phyloP scores from a whole-genome alignment of 805 yeast genomes.

The Priceomyces melissophilus region DNA sequence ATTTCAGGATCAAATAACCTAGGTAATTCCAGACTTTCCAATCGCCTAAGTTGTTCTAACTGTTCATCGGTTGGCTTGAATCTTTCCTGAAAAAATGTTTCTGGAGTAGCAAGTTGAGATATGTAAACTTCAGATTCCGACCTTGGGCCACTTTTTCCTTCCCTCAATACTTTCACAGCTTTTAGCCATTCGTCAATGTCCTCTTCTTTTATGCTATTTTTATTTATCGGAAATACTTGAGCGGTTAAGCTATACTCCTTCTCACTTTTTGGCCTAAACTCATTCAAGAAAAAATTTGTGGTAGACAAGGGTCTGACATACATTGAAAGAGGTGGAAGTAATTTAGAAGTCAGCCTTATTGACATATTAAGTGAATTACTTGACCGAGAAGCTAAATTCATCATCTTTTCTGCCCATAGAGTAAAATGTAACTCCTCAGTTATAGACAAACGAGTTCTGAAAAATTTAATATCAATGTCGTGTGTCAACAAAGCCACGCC shows the following conservation, averaged over 20 bases:
- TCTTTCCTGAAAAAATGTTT: conserved; percentile 28
- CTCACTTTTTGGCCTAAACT: conserved; percentile 1
- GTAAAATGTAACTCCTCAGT: neutral
- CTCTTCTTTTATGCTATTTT: conserved; percentile 32
- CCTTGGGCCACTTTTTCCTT: conserved; percentile 29
- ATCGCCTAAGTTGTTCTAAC: conserved; percentile 48
- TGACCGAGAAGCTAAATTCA: neutral
- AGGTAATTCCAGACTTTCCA: conserved; percentile 57
- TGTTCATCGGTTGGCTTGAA: conserved; percentile 68
- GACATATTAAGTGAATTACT: neutral
- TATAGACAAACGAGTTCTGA: neutral
- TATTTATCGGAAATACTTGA: conserved; percentile 36
- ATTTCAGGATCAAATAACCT: conserved; percentile 63
- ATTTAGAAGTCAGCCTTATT: neutral
- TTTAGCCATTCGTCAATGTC: conserved; percentile 47
- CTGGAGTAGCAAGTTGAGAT: conserved; percentile 36
- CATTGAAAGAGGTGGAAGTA: neutral
- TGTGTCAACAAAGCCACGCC: too few species aligned
- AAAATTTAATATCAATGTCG: neutral
- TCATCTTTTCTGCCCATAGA: conserved; percentile 1
- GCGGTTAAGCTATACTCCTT: conserved; percentile 22
- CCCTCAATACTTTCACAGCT: conserved; percentile 40
- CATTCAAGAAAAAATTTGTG: neutral
- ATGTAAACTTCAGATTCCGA: conserved; percentile 35
- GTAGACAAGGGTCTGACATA: neutral